Conservation (phyloP, 1,284 basidiomycete species). For the Apiotrichum gamsii region DNA sequence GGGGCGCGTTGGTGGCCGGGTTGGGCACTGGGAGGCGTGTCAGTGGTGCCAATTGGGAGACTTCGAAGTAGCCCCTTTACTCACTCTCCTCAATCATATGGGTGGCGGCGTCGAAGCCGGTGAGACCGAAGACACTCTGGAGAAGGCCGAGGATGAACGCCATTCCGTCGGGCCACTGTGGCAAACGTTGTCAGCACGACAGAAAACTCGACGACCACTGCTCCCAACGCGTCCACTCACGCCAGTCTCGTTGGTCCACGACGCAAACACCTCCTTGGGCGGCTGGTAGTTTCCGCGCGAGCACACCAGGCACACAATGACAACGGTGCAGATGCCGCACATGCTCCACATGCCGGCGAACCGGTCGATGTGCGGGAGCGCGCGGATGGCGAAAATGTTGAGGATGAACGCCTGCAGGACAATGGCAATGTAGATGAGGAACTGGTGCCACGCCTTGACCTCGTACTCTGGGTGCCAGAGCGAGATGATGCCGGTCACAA, state of each 20-base stretch:
- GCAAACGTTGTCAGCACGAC: neutral
- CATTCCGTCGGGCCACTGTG: constrained; percentile 15
- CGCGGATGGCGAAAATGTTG: constrained; percentile 13
- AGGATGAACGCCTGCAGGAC: constrained; percentile 2
- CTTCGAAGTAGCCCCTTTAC: too few species aligned
- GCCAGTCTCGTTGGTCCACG: constrained; percentile 24
- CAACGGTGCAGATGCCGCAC: constrained; percentile 38
- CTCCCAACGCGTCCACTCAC: neutral
- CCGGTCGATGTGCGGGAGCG: constrained; percentile 14
- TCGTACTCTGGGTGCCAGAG: constrained; percentile 9
- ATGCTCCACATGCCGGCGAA: constrained; percentile 31
- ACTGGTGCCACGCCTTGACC: constrained; percentile 7
- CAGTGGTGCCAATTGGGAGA: too few species aligned
- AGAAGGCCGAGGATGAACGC: constrained; percentile 45
- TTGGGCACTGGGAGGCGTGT: constrained; percentile 39
- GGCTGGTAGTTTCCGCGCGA: constrained; percentile 30
- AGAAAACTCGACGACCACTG: neutral
- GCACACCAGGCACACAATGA: constrained; percentile 30
- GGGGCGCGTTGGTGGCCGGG: constrained; percentile 20
- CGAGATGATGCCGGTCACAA: constrained; percentile 25
- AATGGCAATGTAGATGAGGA: constrained; percentile 13
- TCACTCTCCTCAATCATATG: constrained; percentile 46
- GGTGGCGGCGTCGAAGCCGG: constrained; percentile 23
- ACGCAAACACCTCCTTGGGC: constrained; percentile 41
- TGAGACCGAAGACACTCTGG: constrained; percentile 18